Evolutionary conservation across 1,284 basidiomycete species (phyloP).

Genomic region (Rhodotorula mucilaginosa): DNA sequence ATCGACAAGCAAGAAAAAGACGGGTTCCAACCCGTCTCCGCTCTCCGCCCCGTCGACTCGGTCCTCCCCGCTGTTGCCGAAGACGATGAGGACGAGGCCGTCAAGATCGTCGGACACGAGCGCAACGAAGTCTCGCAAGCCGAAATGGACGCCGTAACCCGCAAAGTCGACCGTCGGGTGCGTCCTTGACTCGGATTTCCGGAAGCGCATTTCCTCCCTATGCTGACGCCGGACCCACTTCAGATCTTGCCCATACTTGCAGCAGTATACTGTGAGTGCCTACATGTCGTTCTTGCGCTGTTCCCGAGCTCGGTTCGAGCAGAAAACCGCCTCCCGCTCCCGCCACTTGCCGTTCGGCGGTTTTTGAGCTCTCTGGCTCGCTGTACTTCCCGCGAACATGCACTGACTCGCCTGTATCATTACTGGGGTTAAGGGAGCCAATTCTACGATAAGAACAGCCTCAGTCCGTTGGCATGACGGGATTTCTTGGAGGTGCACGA

Average conservation of each 20-base stretch:
- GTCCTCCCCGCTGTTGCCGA: constrained; percentile 8
- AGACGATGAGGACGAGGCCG: constrained; percentile 26
- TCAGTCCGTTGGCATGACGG: too few relatives aligned
- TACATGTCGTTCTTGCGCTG: too few relatives aligned
- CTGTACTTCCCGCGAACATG: too few relatives aligned
- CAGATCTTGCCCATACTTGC: not conserved
- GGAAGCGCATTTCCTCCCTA: constrained; percentile 64
- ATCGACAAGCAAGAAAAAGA: constrained; percentile 1
- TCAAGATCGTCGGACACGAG: constrained; percentile 12
- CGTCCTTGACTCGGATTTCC: constrained; percentile 58
- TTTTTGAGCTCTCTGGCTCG: not conserved
- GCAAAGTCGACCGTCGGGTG: constrained; percentile 60
- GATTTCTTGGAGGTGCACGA: too few relatives aligned
- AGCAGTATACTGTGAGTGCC: too few relatives aligned
- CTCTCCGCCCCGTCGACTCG: not conserved
- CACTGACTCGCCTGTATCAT: too few relatives aligned
- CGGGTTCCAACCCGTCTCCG: not conserved
- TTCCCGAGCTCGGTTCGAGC: too few relatives aligned
- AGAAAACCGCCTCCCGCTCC: too few relatives aligned
- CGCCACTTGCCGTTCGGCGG: too few relatives aligned
- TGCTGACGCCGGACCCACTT: too few relatives aligned
- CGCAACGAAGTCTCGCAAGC: constrained; percentile 17
- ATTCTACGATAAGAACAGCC: constrained; percentile 59
- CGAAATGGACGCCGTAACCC: constrained; percentile 30
- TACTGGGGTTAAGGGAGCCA: too few relatives aligned